A percentile compares a stretch with the other conserved stretches of the same genome.
phyloP scores from a whole-genome alignment of 2,329 filamentous ascomycete species.

The Thielaviopsis euricoi region DNA sequence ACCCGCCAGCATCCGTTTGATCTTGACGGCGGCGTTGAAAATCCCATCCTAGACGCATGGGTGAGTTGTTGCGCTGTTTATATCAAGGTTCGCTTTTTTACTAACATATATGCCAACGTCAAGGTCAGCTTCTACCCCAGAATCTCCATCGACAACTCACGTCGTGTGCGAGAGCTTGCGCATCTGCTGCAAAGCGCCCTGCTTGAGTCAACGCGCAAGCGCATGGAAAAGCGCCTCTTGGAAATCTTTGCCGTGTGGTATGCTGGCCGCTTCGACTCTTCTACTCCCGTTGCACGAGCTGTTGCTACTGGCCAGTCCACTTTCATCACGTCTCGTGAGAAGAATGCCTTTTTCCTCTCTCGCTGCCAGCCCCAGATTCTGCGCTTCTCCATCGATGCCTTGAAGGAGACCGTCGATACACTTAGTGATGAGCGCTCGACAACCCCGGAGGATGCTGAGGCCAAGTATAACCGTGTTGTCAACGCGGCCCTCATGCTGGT shows the following conservation, averaged over 20 bases:
- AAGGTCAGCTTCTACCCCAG: conserved; percentile 77
- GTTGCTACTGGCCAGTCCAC: conserved; percentile 59
- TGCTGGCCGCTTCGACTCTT: conserved; percentile 72
- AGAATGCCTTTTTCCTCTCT: conserved; percentile 59
- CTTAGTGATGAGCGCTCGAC: conserved; percentile 81
- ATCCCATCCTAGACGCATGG: conserved; percentile 77
- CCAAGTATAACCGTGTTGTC: conserved; percentile 68
- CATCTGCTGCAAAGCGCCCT: conserved; percentile 55
- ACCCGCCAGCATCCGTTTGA: conserved; percentile 37
- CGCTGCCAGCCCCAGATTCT: conserved; percentile 69
- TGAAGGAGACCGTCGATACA: conserved; percentile 64
- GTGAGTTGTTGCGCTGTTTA: conserved; percentile 27
- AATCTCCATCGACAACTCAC: conserved; percentile 74
- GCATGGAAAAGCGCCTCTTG: conserved; percentile 65
- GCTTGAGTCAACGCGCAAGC: conserved; percentile 52
- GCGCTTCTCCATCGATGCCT: conserved; percentile 63
- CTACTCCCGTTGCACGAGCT: conserved; percentile 58
- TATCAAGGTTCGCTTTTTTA: not conserved
- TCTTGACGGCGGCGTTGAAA: conserved; percentile 49
- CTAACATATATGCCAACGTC: not conserved
- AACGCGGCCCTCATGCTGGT: conserved; percentile 38
- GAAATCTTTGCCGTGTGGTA: conserved; percentile 79
- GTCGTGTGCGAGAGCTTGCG: conserved; percentile 73
- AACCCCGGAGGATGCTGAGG: conserved; percentile 66
- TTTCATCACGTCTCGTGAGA: conserved; percentile 68